Evolutionary conservation across 306 rosid genomes (phyloP).

Genomic region (Sindora glabra): DNA sequence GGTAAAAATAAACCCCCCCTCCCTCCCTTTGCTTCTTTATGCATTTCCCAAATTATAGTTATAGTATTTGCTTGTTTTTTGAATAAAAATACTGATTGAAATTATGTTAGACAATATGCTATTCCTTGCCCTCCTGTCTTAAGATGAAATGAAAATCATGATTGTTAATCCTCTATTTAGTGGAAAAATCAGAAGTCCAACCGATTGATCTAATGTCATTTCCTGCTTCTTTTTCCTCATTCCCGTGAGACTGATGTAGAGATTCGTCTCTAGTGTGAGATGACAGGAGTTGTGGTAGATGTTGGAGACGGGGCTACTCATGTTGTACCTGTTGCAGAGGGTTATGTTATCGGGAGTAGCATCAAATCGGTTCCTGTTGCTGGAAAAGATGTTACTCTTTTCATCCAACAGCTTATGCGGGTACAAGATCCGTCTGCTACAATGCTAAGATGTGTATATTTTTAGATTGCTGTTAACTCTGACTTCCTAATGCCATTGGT

Average conservation of each 20-base stretch:
- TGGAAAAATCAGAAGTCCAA: too few relatives aligned
- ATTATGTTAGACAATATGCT: background rate
- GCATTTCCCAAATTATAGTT: background rate
- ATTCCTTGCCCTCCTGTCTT: background rate
- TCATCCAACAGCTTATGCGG: conserved; percentile 97
- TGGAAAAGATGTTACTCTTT: conserved; percentile 90
- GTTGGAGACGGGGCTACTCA: conserved; percentile 93
- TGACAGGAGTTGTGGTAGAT: conserved; percentile 99
- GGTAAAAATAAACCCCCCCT: background rate
- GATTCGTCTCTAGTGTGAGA: conserved; percentile 86
- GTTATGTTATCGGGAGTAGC: conserved; percentile 97
- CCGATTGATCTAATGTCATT: too few relatives aligned
- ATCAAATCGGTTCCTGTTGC: conserved; percentile 88
- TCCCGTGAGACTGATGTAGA: conserved; percentile 39
- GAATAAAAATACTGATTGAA: background rate
- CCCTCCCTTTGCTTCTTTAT: background rate
- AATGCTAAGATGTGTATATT: background rate
- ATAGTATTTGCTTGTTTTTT: background rate
- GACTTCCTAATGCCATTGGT: background rate
- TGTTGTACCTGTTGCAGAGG: conserved; percentile 98
- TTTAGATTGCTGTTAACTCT: background rate
- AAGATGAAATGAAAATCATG: background rate
- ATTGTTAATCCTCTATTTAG: background rate
- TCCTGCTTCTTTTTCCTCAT: background rate
- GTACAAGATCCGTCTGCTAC: conserved; percentile 33